Evolutionary conservation across 768 basidiomycete species (phyloP).

Genomic region (Daedaleopsis nitida): DNA sequence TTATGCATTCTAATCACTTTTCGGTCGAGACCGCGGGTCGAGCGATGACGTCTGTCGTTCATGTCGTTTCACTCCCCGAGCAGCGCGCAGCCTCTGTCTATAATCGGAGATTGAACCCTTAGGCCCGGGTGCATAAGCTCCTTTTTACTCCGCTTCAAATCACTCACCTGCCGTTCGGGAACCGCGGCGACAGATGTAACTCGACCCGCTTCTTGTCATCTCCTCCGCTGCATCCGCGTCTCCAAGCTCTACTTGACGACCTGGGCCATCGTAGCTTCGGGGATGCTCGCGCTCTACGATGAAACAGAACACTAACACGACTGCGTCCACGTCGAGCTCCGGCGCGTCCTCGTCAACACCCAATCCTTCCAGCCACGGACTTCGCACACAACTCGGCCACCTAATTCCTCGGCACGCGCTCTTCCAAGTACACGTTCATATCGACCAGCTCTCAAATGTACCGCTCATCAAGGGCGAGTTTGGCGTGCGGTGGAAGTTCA

Average conservation of each 20-base stretch:
- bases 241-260: slow-evolving; percentile 10
- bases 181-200: background rate
- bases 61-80: background rate
- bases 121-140: no score
- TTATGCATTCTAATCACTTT: slow-evolving; percentile 10
- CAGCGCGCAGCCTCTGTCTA: background rate
- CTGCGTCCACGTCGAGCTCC: slow-evolving; percentile 17
- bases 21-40: background rate
- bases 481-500: slow-evolving; percentile 71
- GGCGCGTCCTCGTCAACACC: slow-evolving; percentile 15
- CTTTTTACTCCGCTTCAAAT: no score
- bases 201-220: background rate
- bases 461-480: slow-evolving; percentile 75
- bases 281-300: slow-evolving; percentile 12
- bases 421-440: slow-evolving; percentile 59
- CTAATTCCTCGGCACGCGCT: slow-evolving; percentile 66
- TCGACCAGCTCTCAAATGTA: slow-evolving; percentile 72
- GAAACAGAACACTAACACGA: slow-evolving; percentile 11
- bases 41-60: background rate
- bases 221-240: background rate
- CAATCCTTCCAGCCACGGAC: slow-evolving; percentile 21
- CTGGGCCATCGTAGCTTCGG: slow-evolving; percentile 4
- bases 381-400: slow-evolving; percentile 63
- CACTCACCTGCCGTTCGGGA: no score
- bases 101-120: no score